Percentiles rank a stretch among this genome's conserved stretches.
Conservation (phyloP, 2,329 filamentous ascomycete species). For the Chaetomium sp. region DNA sequence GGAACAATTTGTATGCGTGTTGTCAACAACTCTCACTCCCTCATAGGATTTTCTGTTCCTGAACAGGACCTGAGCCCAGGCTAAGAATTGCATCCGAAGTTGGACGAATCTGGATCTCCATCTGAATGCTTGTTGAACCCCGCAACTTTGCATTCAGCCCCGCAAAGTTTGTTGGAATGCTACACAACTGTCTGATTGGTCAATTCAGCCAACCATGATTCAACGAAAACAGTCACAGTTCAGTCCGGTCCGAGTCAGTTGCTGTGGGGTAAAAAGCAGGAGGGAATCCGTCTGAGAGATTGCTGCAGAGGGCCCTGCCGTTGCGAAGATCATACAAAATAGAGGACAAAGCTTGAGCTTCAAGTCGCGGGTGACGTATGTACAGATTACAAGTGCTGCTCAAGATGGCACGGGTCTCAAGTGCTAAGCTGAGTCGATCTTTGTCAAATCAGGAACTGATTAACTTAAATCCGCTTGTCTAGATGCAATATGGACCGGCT, state of each 20-base stretch:
- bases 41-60: background rate
- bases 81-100: no score
- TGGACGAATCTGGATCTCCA: background rate
- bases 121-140: constrained; percentile 1
- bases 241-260: no score
- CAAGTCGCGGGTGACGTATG: background rate
- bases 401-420: no score
- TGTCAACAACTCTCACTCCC: background rate
- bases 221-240: background rate
- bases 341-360: background rate
- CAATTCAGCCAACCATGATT: constrained; percentile 2
- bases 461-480: no score
- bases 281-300: background rate
- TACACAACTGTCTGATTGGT: constrained; percentile 8
- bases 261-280: background rate
- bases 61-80: background rate
- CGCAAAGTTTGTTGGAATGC: constrained; percentile 8
- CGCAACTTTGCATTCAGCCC: background rate
- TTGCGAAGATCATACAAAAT: background rate
- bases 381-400: background rate
- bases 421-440: no score
- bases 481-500: no score
- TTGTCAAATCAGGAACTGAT: no score
- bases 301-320: background rate
- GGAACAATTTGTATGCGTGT: background rate